Evolutionary conservation across 768 basidiomycete species (phyloP).

Genomic region (Thelephora aurantiotincta): DNA sequence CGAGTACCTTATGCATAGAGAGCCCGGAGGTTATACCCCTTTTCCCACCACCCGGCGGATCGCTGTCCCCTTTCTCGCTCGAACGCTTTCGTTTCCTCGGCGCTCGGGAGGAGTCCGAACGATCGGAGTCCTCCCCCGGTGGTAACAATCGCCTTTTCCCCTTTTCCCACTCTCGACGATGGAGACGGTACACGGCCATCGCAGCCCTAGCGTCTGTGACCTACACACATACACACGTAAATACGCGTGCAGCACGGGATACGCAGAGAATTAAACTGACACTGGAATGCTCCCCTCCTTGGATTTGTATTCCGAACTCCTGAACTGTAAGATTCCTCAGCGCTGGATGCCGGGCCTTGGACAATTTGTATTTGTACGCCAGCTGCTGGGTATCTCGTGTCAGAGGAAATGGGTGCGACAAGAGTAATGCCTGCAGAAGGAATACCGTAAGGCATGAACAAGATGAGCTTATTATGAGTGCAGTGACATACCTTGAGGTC

Average conservation of each 20-base stretch:
- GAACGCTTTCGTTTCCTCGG: conserved; percentile 10
- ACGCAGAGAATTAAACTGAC: conserved; percentile 31
- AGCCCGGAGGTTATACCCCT: conserved; percentile 55
- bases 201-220: conserved; percentile 88
- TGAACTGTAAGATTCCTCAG: conserved; percentile 69
- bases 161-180: conserved; percentile 72
- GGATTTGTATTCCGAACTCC: conserved; percentile 70
- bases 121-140: not conserved
- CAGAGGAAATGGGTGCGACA: conserved; percentile 6
- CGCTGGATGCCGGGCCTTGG: conserved; percentile 53
- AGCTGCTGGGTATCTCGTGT: conserved; percentile 61
- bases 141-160: conserved; percentile 2
- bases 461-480: not conserved
- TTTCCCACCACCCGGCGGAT: conserved; percentile 36
- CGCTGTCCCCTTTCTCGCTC: not conserved
- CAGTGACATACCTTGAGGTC: conserved; percentile 72
- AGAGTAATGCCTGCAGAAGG: conserved; percentile 2
- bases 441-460: not conserved
- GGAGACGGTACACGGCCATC: conserved; percentile 82
- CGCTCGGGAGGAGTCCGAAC: not conserved
- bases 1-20: conserved; percentile 35
- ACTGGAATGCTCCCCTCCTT: conserved; percentile 82
- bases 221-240: conserved; percentile 23
- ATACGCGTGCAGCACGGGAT: not conserved
- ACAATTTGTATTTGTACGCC: conserved; percentile 43